These are phyloP conservation scores for Alternaria solani DNA, from an alignment of 2,329 filamentous ascomycete genomes.

Conservation along the genomic window DNA sequence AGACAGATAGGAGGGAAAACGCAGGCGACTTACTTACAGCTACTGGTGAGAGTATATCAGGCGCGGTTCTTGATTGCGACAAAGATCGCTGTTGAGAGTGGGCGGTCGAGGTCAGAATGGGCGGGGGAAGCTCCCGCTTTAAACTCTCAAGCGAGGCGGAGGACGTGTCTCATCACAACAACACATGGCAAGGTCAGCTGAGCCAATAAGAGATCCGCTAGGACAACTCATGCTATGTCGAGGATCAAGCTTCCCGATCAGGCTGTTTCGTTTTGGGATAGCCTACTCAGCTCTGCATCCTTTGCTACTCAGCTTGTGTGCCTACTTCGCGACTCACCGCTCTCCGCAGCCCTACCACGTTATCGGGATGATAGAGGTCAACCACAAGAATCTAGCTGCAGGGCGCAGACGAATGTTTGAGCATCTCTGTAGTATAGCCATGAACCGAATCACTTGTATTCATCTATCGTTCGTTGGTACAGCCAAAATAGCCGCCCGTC, in stretches of 20 bases:
- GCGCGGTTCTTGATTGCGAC: conserved; percentile 19
- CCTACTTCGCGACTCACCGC: neutral
- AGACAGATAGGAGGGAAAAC: neutral
- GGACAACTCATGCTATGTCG: neutral
- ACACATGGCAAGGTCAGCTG: conserved; percentile 20
- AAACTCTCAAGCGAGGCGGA: conserved; percentile 10
- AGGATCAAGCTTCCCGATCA: neutral
- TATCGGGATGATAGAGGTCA: neutral
- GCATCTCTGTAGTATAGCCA: neutral
- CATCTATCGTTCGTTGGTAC: conserved; percentile 14
- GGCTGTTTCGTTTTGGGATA: neutral
- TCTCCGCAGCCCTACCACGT: neutral
- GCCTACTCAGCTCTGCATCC: neutral
- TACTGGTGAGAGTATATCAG: neutral
- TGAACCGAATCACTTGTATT: conserved; percentile 11
- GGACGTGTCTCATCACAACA: conserved; percentile 28
- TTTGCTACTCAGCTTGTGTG: neutral
- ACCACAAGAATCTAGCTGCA: neutral
- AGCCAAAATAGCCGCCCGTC: conserved; percentile 12
- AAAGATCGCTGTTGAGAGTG: conserved; percentile 16
- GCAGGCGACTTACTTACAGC: conserved; percentile 23
- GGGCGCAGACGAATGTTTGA: neutral
- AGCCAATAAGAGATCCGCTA: conserved; percentile 15
- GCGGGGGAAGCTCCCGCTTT: conserved; percentile 16
- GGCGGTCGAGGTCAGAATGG: conserved; percentile 13